Evolutionary conservation across 495 filamentous ascomycete species (phyloP).

Genomic region (Aspergillus cristatus): DNA sequence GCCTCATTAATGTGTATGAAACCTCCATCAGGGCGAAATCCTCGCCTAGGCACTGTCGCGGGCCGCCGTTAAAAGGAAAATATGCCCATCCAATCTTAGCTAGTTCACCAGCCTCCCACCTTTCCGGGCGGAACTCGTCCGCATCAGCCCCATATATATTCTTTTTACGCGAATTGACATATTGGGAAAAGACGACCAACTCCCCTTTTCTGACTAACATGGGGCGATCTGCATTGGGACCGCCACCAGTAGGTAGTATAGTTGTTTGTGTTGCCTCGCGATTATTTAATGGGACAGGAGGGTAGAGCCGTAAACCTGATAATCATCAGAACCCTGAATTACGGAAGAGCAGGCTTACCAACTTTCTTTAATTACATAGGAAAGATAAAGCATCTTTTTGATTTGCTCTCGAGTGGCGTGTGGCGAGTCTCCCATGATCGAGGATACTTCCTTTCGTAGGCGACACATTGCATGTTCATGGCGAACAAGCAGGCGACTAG

Average conservation of each 20-base stretch:
- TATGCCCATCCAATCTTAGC: conserved; percentile 45
- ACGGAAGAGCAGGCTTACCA: conserved; percentile 1
- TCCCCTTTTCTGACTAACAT: conserved; percentile 52
- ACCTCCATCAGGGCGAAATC: conserved; percentile 33
- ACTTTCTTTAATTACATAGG: conserved; percentile 36
- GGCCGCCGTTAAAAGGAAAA: conserved; percentile 58
- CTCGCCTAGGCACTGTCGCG: conserved; percentile 26
- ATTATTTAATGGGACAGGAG: conserved; percentile 65
- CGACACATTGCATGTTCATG: conserved; percentile 13
- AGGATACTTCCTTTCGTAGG: conserved; percentile 17
- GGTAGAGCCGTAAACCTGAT: conserved; percentile 52
- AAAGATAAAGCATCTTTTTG: conserved; percentile 29
- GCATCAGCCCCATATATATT: conserved; percentile 48
- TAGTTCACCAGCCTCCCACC: conserved; percentile 45
- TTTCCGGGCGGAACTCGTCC: conserved; percentile 50
- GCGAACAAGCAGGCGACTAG: conserved; percentile 19
- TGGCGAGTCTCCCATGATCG: conserved; percentile 10
- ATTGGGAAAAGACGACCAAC: conserved; percentile 16
- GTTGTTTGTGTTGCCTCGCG: conserved; percentile 60
- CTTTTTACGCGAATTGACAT: conserved; percentile 23
- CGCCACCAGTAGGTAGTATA: conserved; percentile 61
- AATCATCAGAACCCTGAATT: too few relatives aligned
- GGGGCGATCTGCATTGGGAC: conserved; percentile 53
- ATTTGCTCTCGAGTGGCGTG: conserved; percentile 25
- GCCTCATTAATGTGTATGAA: conserved; percentile 26